Evolutionary conservation across 208 protist genomes (phyloP), one percentile per base, ranked within the genome.

Genomic region (Herpetomonas tarakana): DNA sequence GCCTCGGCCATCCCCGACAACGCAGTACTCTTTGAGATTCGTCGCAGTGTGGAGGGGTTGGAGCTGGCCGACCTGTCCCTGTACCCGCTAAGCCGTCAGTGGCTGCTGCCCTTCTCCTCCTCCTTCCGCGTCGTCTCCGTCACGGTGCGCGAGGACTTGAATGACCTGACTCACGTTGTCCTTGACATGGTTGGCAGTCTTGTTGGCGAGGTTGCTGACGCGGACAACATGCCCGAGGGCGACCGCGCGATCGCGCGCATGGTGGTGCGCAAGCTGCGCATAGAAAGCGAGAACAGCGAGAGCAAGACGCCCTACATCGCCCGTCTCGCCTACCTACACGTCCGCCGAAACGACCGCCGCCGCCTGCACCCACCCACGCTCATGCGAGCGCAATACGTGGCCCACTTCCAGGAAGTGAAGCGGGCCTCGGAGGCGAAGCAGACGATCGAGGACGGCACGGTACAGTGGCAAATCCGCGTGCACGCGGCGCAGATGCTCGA

Each of bases 391-490:
- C 81, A 95, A 60, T 95, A 95, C 71, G 63, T 92, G 2, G 60
- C 75, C 18, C 71, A 90, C 52, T 95, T 80, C 64, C 76, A 83
- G 58, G 78, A 81, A 25, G 76, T 81, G 1, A 73, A 81, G 58
- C 76, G 70, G 16, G 39, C 67, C 27, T 88, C 89, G 11, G 62
- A 75, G 45, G 85, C 86, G 16, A 89, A 90, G 65, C 66, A 63
- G 11, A 59, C 80, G 35, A 61, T 88, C 9, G 89, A 95, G 57
- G 71, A 81, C n/a, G 74, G 73, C 39, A 65, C 55, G 52, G 89
- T 95, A 0, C 72, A 79, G 47, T 95, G 89, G 89, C 86, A 95
- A 50, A 75, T 92, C 25, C 81, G 83, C 71, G 79, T 77, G 26
- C 68, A 68, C 60, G 67, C 81, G 3, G 81, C 78, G 12, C 76